Evolutionary conservation across 225 moss, liverwort and hornwort genomes (phyloP).

Genomic region (Anthoceros angustus): DNA sequence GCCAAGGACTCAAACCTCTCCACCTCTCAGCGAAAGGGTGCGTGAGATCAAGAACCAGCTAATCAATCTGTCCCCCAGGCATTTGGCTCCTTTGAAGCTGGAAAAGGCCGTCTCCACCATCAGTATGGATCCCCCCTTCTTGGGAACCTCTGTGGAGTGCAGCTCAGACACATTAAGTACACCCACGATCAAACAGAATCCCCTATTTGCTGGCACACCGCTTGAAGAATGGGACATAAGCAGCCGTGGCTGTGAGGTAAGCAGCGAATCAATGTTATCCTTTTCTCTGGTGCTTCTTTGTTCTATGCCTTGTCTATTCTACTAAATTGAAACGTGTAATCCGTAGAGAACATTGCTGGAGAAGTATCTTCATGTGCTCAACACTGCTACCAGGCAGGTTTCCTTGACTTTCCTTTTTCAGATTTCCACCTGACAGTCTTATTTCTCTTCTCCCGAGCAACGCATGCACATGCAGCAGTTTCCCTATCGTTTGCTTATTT

Average conservation of each 20-base stretch:
- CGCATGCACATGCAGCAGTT: too few relatives aligned
- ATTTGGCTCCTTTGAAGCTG: constrained; percentile 1
- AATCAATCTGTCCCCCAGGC: constrained; percentile 10
- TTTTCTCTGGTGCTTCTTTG: background rate
- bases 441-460: too few relatives aligned
- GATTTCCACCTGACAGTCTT: too few relatives aligned
- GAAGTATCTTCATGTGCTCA: constrained; percentile 18
- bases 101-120: background rate
- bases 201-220: background rate
- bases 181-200: background rate
- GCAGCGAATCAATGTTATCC: background rate
- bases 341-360: constrained; percentile 15
- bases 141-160: background rate
- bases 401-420: background rate
- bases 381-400: constrained; percentile 20
- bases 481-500: too few relatives aligned
- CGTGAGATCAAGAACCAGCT: constrained; percentile 7
- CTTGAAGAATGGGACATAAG: background rate
- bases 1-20: constrained; percentile 7
- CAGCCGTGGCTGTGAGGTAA: background rate
- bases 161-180: background rate
- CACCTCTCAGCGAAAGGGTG: constrained; percentile 20
- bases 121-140: background rate
- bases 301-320: background rate
- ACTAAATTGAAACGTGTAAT: background rate